Conservation (phyloP, 2,329 filamentous ascomycete genomes). For the Sarocladium oryzae region DNA sequence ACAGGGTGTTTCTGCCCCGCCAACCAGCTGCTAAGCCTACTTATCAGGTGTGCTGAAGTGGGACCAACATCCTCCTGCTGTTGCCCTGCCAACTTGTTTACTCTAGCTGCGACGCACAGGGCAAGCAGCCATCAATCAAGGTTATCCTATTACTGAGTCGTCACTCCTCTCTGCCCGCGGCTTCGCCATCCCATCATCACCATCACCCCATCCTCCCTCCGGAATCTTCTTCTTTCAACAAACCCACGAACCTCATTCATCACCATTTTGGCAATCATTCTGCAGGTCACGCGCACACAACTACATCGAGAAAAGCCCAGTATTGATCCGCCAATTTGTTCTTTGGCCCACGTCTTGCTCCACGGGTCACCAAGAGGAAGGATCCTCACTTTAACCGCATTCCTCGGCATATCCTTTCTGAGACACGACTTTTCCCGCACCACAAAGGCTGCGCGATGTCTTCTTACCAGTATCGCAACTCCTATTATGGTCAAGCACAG, state of each 20-base stretch:
- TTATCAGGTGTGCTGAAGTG: background rate
- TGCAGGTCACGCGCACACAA: background rate
- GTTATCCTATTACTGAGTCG: background rate
- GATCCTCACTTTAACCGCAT: slow-evolving; percentile 8
- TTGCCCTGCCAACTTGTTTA: slow-evolving; percentile 22
- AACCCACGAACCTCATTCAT: background rate
- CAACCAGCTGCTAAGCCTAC: slow-evolving; percentile 5
- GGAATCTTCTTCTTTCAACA: background rate
- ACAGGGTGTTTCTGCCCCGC: slow-evolving; percentile 3
- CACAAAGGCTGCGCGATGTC: slow-evolving; percentile 34
- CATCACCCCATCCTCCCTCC: background rate
- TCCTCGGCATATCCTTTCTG: slow-evolving; percentile 8
- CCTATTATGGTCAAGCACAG: slow-evolving; percentile 35
- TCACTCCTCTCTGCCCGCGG: background rate
- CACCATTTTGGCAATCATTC: background rate
- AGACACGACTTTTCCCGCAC: slow-evolving; percentile 9
- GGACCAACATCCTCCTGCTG: slow-evolving; percentile 1
- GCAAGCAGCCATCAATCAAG: slow-evolving; percentile 1
- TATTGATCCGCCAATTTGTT: background rate
- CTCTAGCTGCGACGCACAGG: slow-evolving; percentile 9
- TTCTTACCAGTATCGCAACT: slow-evolving; percentile 48
- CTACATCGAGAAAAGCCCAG: background rate
- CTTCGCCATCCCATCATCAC: slow-evolving; percentile 1
- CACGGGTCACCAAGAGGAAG: background rate
- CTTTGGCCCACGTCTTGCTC: background rate